These are phyloP conservation scores for Pittosporum tobira DNA, from an alignment of 129 eudicot genomes.

Conservation along the genomic window DNA sequence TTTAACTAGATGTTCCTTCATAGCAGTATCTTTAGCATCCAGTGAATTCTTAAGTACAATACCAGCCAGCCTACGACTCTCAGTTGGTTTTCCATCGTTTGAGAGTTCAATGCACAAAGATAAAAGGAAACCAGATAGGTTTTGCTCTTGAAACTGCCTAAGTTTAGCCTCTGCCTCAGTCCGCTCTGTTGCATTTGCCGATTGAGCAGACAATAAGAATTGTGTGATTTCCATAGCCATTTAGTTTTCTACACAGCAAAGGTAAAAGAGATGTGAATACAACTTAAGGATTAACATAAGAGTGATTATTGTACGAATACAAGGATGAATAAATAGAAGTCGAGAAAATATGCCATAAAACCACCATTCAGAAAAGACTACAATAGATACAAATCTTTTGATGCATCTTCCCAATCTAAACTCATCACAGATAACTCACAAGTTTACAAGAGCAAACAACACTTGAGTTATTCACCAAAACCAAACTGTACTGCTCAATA, in stretches of 20 bases:
- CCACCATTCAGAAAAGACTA: neutral
- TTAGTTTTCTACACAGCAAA: conserved; percentile 18
- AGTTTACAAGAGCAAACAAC: no score
- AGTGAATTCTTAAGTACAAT: conserved; percentile 73
- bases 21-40: conserved; percentile 76
- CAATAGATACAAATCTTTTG: no score
- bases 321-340: neutral
- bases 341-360: neutral
- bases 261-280: neutral
- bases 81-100: conserved; percentile 63
- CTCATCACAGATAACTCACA: no score
- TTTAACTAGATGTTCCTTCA: conserved; percentile 49
- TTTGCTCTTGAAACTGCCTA: conserved; percentile 72
- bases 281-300: neutral
- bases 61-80: conserved; percentile 87
- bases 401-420: no score
- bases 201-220: conserved; percentile 70
- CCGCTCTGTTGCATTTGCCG: conserved; percentile 59
- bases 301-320: neutral
- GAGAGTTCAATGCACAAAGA: conserved; percentile 75
- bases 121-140: conserved; percentile 61
- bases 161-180: conserved; percentile 64
- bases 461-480: no score
- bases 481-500: no score
- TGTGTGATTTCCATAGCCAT: conserved; percentile 84